Percentiles rank a stretch among this genome's conserved stretches.
phyloP scores from a whole-genome alignment of 192 early-diverging fungal genomes.

The Gamsiella multidivaricata region DNA sequence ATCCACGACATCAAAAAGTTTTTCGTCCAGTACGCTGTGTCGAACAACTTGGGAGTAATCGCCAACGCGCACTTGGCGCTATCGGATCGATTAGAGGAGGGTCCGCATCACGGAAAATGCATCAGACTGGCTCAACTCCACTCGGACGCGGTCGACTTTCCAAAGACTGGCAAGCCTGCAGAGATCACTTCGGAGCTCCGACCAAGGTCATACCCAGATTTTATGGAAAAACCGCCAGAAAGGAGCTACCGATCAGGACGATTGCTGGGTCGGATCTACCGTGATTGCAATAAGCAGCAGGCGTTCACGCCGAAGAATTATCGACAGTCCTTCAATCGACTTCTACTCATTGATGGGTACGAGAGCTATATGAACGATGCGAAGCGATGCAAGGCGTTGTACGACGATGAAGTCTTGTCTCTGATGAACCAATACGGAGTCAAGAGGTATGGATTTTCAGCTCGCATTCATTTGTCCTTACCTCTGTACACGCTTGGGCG shows the following conservation, averaged over 20 bases:
- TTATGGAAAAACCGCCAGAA: slow-evolving; percentile 75
- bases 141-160: slow-evolving; percentile 81
- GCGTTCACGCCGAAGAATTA: slow-evolving; percentile 59
- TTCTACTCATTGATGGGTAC: slow-evolving; percentile 60
- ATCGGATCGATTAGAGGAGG: slow-evolving; percentile 61
- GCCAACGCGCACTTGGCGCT: slow-evolving; percentile 75
- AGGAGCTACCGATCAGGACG: slow-evolving; percentile 63
- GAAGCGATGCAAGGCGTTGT: slow-evolving; percentile 42
- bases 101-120: slow-evolving; percentile 64
- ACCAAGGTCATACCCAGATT: slow-evolving; percentile 69
- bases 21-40: slow-evolving; percentile 73
- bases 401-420: slow-evolving; percentile 64
- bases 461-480: neutral
- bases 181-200: slow-evolving; percentile 52
- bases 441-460: slow-evolving; percentile 27
- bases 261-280: slow-evolving; percentile 66
- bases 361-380: slow-evolving; percentile 66
- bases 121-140: slow-evolving; percentile 72
- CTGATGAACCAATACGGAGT: slow-evolving; percentile 78
- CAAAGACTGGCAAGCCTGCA: slow-evolving; percentile 74
- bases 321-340: slow-evolving; percentile 48
- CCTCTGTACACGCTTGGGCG: too few relatives aligned
- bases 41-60: slow-evolving; percentile 74
- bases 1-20: slow-evolving; percentile 65
- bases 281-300: slow-evolving; percentile 54